A percentile compares a stretch with the other conserved stretches of the same genome.
Evolutionary conservation across 1,284 basidiomycete genomes (phyloP).

Genomic region (Limonomyces culmigenus): DNA sequence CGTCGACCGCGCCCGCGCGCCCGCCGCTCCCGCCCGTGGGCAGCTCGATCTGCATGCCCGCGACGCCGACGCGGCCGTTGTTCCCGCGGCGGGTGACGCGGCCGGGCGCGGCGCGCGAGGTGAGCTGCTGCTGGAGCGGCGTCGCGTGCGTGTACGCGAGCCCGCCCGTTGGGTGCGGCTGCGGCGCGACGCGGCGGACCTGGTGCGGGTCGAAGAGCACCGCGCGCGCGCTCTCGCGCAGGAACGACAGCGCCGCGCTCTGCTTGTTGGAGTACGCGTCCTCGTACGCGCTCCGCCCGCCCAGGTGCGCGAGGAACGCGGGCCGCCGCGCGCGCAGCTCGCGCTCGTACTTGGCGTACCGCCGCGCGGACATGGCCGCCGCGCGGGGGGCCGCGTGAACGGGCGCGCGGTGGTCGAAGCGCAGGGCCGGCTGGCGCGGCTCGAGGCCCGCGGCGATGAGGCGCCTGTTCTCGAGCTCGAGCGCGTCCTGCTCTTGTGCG

Average conservation of each 20-base stretch:
- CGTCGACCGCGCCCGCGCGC: not conserved
- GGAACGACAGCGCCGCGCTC: constrained; percentile 13
- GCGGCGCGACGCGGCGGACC: constrained; percentile 32
- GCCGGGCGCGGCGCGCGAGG: constrained; percentile 35
- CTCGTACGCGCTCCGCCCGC: constrained; percentile 15
- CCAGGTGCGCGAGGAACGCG: constrained; percentile 43
- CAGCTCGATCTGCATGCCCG: constrained; percentile 10
- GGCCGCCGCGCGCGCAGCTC: constrained; percentile 5
- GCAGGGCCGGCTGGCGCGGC: not conserved
- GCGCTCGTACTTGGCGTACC: constrained; percentile 4
- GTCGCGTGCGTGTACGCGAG: constrained; percentile 39
- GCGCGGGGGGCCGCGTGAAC: constrained; percentile 19
- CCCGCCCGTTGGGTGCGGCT: constrained; percentile 46
- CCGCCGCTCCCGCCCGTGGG: not conserved
- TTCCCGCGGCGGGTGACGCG: constrained; percentile 21
- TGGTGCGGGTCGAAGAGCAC: constrained; percentile 12
- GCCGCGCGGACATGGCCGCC: constrained; percentile 26
- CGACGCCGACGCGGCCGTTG: constrained; percentile 11
- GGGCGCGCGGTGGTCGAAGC: not conserved
- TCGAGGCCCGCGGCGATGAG: constrained; percentile 2
- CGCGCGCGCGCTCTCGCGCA: constrained; percentile 10
- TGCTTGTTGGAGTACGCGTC: constrained; percentile 16
- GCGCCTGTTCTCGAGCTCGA: constrained; percentile 3
- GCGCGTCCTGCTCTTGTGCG: constrained; percentile 2
- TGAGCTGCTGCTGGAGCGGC: constrained; percentile 32